Evolutionary conservation across 106 monocot species (phyloP), one percentile per base, ranked within the genome.

Genomic region (Agapanthus africanus): DNA sequence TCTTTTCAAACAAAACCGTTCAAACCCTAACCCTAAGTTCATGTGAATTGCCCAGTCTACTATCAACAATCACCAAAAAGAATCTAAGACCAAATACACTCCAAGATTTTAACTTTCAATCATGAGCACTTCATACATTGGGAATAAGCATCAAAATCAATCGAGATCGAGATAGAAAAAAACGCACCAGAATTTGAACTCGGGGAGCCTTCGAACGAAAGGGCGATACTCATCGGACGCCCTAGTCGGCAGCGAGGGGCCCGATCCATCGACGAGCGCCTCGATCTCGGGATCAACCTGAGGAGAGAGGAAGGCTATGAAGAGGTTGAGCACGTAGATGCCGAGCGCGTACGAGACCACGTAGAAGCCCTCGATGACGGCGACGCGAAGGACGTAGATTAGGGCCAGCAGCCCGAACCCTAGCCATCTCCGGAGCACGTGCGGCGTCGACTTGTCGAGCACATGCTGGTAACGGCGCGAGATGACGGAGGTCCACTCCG

Each of bases 151-250:
- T n/a, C n/a, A n/a, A n/a, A n/a, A n/a, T n/a, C n/a, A n/a, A n/a
- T n/a, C n/a, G n/a, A n/a, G n/a, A n/a, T n/a, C n/a, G n/a, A n/a
- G n/a, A 59, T 11, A 59, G 0, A 26, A 0, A 62, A 27, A 34
- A 15, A 37, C 85, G 31, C 57, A 93, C 92, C 92, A 93, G 71
- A 93, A 93, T 62, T 93, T 85, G 75, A 93, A 93, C 72, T 93
- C 92, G 16, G 92, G 88, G 30, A 93, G 80, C 39, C 88, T 82
- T 31, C 88, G 68, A 16, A 92, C 83, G 56, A 92, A 92, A 37
- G 92, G 92, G 16, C 92, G 85, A 73, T 82, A 92, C 76, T 92
- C 92, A 28, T 88, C 92, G 23, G 88, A 59, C 0, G 88, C 69
- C 39, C 57, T 81, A 25, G 73, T 79, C 52, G 92, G 88, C n/a